Base-by-base conservation (phyloP, 2,329 filamentous ascomycete species). In the Exophiala aquamarina region DNA sequence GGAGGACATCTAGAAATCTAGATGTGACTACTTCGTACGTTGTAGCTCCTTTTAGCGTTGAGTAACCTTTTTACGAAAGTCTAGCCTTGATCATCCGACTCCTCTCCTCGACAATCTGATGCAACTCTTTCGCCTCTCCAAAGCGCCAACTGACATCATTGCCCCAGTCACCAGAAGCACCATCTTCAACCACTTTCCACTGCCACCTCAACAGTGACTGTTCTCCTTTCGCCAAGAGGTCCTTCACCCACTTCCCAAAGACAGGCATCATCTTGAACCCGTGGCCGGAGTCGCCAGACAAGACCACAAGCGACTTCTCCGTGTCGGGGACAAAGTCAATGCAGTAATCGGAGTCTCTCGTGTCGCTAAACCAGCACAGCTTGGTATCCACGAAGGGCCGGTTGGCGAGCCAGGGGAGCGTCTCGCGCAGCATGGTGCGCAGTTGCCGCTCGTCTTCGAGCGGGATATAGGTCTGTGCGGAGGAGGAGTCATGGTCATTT, bases 311-410 rank as follows among this genome's bases (percentile, higher is more conserved):
- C 1, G 69, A 71, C 2, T 64, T 63, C n/a, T n/a, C n/a, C 1
- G 63, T 59, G 0, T 65, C 61, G 0, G 79, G 79, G 1, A 82
- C 73, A 41, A 72, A 78, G 57, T 83, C 80, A 29, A 83, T 71
- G 41, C 81, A 71, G 51, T 74, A 84, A 35, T 83, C 76, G 1
- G 78, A 81, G 54, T 82, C 76, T 5, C 63, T 68, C 0, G 78
- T 79, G 55, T 84, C 81, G 1, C 78, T 78, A 49, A 78, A 79
- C 80, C 81, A 84, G 57, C 81, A 84, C 9, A 84, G 61, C 1
- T 68, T 70, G 56, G 73, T 73, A 21, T 73, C 66, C 1, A 83
- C 72, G 11, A 83, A 64, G 0, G 78, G 78, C 3, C 79, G 59
- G 13, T 79, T 69, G 0, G 73, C 71, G 14, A 82, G 67, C 10